These are phyloP conservation scores for Ceratocystiopsis brevicomis DNA, from an alignment of 2,329 filamentous ascomycete species.

Conservation along the genomic window DNA sequence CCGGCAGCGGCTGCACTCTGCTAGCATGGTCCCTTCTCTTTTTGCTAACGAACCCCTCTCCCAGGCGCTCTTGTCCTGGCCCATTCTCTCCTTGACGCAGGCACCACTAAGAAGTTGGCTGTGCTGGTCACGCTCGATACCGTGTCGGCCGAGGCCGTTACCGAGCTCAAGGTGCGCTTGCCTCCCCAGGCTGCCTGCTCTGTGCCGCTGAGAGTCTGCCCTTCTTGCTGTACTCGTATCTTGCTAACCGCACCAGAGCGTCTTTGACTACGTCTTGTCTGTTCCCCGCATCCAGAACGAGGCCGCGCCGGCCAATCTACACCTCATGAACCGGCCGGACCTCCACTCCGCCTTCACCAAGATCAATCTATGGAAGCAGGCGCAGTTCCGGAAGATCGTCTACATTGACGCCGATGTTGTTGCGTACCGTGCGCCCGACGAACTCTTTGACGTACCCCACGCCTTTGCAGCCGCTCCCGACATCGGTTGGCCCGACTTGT, in stretches of 20 bases:
- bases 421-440: constrained; percentile 76
- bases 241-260: constrained; percentile 27
- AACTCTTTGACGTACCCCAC: constrained; percentile 55
- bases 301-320: constrained; percentile 54
- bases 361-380: constrained; percentile 82
- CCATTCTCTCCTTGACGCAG: constrained; percentile 82
- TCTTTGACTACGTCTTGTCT: constrained; percentile 80
- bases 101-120: constrained; percentile 68
- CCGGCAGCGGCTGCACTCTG: no score
- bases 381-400: constrained; percentile 77
- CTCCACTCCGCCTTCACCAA: constrained; percentile 91
- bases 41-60: neutral
- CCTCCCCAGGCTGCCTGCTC: neutral
- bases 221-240: neutral
- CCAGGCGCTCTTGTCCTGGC: constrained; percentile 80
- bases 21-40: neutral
- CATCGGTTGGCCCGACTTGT: constrained; percentile 93
- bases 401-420: constrained; percentile 91
- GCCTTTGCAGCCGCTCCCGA: constrained; percentile 63
- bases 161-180: constrained; percentile 51
- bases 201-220: neutral
- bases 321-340: constrained; percentile 80
- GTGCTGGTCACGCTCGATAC: constrained; percentile 67
- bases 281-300: constrained; percentile 63
- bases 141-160: constrained; percentile 55